Evolutionary conservation across 75 land plant species (phyloP), one percentile per base, ranked within the genome.

Genomic region (Cryptomeria japonica): DNA sequence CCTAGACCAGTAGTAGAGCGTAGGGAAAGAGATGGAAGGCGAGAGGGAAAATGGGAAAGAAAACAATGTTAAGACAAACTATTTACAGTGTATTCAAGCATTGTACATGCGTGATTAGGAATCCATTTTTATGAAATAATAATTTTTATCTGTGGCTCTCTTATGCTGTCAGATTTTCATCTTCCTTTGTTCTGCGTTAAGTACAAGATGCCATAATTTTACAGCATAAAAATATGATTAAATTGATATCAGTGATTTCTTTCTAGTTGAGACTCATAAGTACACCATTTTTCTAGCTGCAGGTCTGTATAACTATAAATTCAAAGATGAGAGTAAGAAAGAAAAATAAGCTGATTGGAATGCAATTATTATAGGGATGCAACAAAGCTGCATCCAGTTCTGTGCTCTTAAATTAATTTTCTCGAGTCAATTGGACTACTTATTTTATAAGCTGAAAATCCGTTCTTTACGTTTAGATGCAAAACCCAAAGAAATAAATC

Each of bases 31-130:
- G 99, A 95, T 82, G 92, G 93, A n/a, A 89, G 99, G 84, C 93
- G 99, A 18, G 98, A 96, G 89, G 97, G 99, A 36, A 97, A 97
- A 86, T 97, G 99, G 99, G 99, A 97, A 82, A 93, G 98, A 70
- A 97, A 97, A 87, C 96, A 97, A 77, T 89, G 85, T 42, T 89
- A 80, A 86, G 15, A 18, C 34, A 49, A 73, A 25, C 56, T 87
- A 82, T n/a, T 11, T n/a, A 42, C 46, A 82, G 13, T 46, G 32
- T 75, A 34, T 10, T 49, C 51, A 49, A 1, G 51, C 51, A 49
- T 75, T 82, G 15, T 46, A 22, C 47, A 82, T 82, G n/a, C 41
- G 12, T 82, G 31, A 80, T 37, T 80, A 38, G 51, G 13, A 11
- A 44, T 80, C 49, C 10, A 42, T 8, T 25, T 82, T 82, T 28